phyloP scores from a whole-genome alignment of 768 basidiomycete genomes.

The Mycena amicta region DNA sequence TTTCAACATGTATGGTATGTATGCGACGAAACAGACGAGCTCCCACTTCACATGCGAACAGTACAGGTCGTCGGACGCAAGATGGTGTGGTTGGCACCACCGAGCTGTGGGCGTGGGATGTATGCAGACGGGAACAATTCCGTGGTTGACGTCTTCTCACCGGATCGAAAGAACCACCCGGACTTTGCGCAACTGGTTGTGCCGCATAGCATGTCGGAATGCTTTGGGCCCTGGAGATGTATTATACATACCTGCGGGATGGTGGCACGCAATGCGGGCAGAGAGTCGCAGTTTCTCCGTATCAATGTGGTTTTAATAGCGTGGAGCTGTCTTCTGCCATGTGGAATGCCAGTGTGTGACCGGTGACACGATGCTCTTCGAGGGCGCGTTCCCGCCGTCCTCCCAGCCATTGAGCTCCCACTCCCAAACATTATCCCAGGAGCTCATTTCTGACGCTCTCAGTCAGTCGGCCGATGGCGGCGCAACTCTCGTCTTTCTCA shows the following conservation, averaged over 20 bases:
- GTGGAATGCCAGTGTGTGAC: slow-evolving; percentile 1
- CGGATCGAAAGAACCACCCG: slow-evolving; percentile 39
- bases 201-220: slow-evolving; percentile 59
- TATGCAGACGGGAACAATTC: slow-evolving; percentile 83
- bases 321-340: not conserved
- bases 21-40: slow-evolving; percentile 1
- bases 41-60: slow-evolving; percentile 32
- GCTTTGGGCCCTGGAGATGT: slow-evolving; percentile 82
- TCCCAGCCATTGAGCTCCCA: slow-evolving; percentile 44
- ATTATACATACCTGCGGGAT: slow-evolving; percentile 86
- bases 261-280: slow-evolving; percentile 93
- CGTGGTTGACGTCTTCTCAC: slow-evolving; percentile 72
- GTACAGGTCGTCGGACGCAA: slow-evolving; percentile 90
- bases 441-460: slow-evolving; percentile 60
- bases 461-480: slow-evolving; percentile 73
- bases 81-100: slow-evolving; percentile 90
- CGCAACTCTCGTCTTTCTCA: slow-evolving; percentile 82
- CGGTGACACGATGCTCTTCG: slow-evolving; percentile 11
- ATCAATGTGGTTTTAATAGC: slow-evolving; percentile 83
- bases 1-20: slow-evolving; percentile 84
- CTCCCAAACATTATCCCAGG: slow-evolving; percentile 32
- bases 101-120: slow-evolving; percentile 58
- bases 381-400: slow-evolving; percentile 34
- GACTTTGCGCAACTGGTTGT: slow-evolving; percentile 60
- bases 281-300: slow-evolving; percentile 83